Evolutionary conservation across 2,329 filamentous ascomycete genomes (phyloP).

Genomic region (Neopestalotiopsis sp.): DNA sequence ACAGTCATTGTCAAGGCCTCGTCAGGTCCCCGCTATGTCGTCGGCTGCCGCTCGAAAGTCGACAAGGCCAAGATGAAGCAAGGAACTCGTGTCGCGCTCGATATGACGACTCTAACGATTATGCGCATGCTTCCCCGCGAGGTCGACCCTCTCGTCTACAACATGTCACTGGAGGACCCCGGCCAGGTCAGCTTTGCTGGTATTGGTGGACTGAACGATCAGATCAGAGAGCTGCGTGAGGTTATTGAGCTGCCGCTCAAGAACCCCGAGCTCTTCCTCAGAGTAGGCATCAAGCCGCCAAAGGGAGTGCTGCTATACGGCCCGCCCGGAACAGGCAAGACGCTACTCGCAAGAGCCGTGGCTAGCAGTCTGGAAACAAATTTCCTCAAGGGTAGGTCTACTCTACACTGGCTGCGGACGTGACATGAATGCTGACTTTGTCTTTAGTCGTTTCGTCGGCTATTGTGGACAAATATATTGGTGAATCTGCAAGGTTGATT

Average conservation of each 20-base stretch:
- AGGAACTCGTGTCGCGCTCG: slow-evolving; percentile 93
- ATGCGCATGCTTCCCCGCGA: slow-evolving; percentile 99
- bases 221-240: slow-evolving; percentile 95
- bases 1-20: slow-evolving; percentile 98
- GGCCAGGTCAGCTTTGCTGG: slow-evolving; percentile 97
- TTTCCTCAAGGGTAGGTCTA: slow-evolving; percentile 85
- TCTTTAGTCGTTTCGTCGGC: slow-evolving; percentile 89
- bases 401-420: not conserved
- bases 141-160: slow-evolving; percentile 98
- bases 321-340: slow-evolving; percentile 96
- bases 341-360: slow-evolving; percentile 89
- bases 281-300: slow-evolving; percentile 98
- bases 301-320: slow-evolving; percentile 97
- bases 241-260: slow-evolving; percentile 98
- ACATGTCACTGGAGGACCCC: slow-evolving; percentile 98
- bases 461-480: slow-evolving; percentile 99
- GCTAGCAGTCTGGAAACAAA: slow-evolving; percentile 97
- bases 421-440: slow-evolving; percentile 23
- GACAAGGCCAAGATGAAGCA: slow-evolving; percentile 98
- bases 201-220: slow-evolving; percentile 96
- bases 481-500: slow-evolving; percentile 95
- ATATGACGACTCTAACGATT: slow-evolving; percentile 99
- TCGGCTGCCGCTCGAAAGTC: slow-evolving; percentile 97
- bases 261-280: slow-evolving; percentile 95
- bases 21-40: slow-evolving; percentile 95